A percentile compares a stretch with the other conserved stretches of the same genome.
phyloP scores from a whole-genome alignment of 106 monocot genomes.

The Dendrobium chrysotoxum region DNA sequence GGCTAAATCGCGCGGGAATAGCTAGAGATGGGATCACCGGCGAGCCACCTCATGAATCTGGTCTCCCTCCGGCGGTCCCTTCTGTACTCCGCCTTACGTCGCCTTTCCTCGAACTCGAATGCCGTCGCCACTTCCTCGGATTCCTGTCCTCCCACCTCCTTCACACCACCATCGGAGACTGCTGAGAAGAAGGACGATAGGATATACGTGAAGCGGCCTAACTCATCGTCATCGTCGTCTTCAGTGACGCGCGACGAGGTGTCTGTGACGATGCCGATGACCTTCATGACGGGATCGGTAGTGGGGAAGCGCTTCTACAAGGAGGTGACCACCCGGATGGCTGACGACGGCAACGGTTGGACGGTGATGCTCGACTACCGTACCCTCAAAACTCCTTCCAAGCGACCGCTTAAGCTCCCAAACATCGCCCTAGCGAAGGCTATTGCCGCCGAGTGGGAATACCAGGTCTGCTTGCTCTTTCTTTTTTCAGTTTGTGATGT shows the following conservation, averaged over 20 bases:
- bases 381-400: constrained; percentile 83
- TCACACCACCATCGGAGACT: not conserved
- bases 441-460: constrained; percentile 97
- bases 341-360: constrained; percentile 97
- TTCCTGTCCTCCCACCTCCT: not conserved
- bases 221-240: not conserved
- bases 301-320: constrained; percentile 94
- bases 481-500: constrained; percentile 5
- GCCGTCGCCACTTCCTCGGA: not conserved
- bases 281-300: constrained; percentile 87
- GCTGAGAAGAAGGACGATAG: not conserved
- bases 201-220: constrained; percentile 8
- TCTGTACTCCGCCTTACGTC: not conserved
- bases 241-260: constrained; percentile 43
- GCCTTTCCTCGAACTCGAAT: not conserved
- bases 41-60: not conserved
- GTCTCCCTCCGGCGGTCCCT: not conserved
- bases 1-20: not conserved
- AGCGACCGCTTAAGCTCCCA: constrained; percentile 71
- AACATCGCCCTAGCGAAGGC: constrained; percentile 78
- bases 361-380: constrained; percentile 97
- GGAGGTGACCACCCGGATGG: constrained; percentile 57
- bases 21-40: not conserved
- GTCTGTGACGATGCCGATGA: constrained; percentile 84
- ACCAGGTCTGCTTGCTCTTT: constrained; percentile 54